A percentile compares a stretch with the other conserved stretches of the same genome.
phyloP scores from a whole-genome alignment of 768 basidiomycete species.

The Polyporus arcularius region DNA sequence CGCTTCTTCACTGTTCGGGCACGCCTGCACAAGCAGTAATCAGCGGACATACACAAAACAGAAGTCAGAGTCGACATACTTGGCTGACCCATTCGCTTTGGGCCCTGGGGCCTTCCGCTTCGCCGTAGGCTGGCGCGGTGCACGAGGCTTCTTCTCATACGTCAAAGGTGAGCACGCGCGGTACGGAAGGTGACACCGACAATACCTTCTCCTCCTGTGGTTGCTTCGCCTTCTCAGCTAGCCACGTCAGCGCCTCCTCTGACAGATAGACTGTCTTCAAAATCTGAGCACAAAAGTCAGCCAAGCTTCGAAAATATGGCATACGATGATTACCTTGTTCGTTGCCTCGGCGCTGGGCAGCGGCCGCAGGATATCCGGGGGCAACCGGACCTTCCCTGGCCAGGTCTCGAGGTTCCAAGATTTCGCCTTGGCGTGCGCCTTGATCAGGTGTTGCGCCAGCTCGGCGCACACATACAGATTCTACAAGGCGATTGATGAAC shows the following conservation, averaged over 20 bases:
- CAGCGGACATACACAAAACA: background rate
- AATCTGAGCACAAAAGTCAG: conserved; percentile 45
- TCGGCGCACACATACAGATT: conserved; percentile 88
- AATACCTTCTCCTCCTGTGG: conserved; percentile 30
- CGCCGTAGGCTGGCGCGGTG: conserved; percentile 48
- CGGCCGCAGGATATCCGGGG: conserved; percentile 76
- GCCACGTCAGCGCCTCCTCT: conserved; percentile 56
- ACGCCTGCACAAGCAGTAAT: conserved; percentile 19
- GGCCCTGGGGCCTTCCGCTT: conserved; percentile 56
- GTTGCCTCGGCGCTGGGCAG: conserved; percentile 67
- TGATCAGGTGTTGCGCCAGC: conserved; percentile 86
- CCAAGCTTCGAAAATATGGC: background rate
- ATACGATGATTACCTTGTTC: conserved; percentile 48
- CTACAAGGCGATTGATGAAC: conserved; percentile 41
- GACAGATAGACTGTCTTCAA: conserved; percentile 68
- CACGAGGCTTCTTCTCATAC: conserved; percentile 35
- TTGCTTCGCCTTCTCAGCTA: conserved; percentile 43
- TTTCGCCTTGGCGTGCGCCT: conserved; percentile 57
- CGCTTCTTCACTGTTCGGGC: conserved; percentile 28
- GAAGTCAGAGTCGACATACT: conserved; percentile 37
- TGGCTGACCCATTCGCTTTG: conserved; percentile 49
- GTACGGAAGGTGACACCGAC: background rate
- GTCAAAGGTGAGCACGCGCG: conserved; percentile 4
- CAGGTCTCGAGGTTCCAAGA: conserved; percentile 79
- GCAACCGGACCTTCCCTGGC: conserved; percentile 79